Percentiles rank a stretch among this genome's conserved stretches.
Evolutionary conservation across 2,329 filamentous ascomycete genomes (phyloP).

Genomic region (Clarireedia monteithiana): DNA sequence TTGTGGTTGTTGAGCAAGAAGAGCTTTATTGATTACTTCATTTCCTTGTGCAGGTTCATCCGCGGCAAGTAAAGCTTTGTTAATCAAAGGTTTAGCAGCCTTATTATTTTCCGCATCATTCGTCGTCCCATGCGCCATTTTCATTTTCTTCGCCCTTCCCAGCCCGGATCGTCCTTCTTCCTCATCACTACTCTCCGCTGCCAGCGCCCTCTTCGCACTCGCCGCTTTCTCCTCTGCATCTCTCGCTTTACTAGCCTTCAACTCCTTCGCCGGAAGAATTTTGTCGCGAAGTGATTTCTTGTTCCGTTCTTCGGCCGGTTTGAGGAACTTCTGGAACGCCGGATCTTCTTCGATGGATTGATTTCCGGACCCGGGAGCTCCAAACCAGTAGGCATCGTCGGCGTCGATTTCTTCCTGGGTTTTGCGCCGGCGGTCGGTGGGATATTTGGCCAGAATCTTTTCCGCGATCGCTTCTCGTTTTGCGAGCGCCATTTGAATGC

Average conservation of each 20-base stretch:
- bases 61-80: conserved; percentile 7
- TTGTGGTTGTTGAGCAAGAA: background rate
- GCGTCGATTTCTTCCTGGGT: conserved; percentile 29
- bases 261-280: conserved; percentile 24
- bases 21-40: conserved; percentile 6
- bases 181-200: conserved; percentile 29
- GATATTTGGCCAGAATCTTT: conserved; percentile 19
- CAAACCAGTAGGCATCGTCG: conserved; percentile 26
- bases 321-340: conserved; percentile 25
- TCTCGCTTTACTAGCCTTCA: conserved; percentile 28
- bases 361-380: conserved; percentile 20
- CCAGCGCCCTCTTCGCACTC: conserved; percentile 25
- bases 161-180: conserved; percentile 29
- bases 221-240: conserved; percentile 28
- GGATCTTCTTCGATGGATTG: conserved; percentile 27
- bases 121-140: conserved; percentile 7
- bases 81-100: background rate
- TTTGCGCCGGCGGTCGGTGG: conserved; percentile 22
- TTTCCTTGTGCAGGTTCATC: background rate
- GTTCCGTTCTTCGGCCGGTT: conserved; percentile 23
- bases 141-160: conserved; percentile 29
- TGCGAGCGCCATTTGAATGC: conserved; percentile 27
- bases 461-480: conserved; percentile 27
- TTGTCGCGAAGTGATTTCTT: conserved; percentile 28
- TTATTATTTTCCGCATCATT: background rate